These are phyloP conservation scores for Globisporangium heterothallicum DNA, from an alignment of 352 stramenopile genomes.

Conservation along the genomic window DNA sequence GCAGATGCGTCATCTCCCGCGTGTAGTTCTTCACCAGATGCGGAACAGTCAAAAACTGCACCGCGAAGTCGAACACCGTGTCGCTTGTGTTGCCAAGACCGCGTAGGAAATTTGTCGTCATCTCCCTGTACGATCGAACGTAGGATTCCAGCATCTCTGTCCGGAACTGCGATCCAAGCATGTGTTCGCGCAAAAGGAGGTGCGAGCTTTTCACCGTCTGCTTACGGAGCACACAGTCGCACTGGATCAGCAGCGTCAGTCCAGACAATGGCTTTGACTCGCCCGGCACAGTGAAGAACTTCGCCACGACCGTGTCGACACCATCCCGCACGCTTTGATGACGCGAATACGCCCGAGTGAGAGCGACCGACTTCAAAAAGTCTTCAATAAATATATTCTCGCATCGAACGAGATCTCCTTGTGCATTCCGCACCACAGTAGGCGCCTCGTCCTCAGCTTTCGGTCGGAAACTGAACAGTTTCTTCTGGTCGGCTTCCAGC, in stretches of 20 bases:
- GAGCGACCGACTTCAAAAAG: conserved; percentile 57
- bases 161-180: conserved; percentile 68
- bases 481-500: conserved; percentile 25
- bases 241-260: conserved; percentile 52
- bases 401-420: conserved; percentile 29
- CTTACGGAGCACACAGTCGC: conserved; percentile 66
- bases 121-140: conserved; percentile 55
- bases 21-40: conserved; percentile 79
- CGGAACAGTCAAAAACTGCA: conserved; percentile 82
- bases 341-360: conserved; percentile 42
- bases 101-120: conserved; percentile 74
- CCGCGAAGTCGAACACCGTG: conserved; percentile 86
- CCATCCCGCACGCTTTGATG: conserved; percentile 63
- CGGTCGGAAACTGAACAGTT: conserved; percentile 27
- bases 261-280: conserved; percentile 17
- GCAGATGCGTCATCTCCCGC: conserved; percentile 33
- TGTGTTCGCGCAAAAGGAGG: conserved; percentile 65
- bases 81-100: conserved; percentile 79
- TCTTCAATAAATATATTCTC: conserved; percentile 77
- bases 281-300: conserved; percentile 26
- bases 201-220: conserved; percentile 50
- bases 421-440: conserved; percentile 20
- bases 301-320: conserved; percentile 42
- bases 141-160: conserved; percentile 76
- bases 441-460: conserved; percentile 6